Base-by-base conservation (phyloP, 2,329 filamentous ascomycete species). In the Ustulina deusta region DNA sequence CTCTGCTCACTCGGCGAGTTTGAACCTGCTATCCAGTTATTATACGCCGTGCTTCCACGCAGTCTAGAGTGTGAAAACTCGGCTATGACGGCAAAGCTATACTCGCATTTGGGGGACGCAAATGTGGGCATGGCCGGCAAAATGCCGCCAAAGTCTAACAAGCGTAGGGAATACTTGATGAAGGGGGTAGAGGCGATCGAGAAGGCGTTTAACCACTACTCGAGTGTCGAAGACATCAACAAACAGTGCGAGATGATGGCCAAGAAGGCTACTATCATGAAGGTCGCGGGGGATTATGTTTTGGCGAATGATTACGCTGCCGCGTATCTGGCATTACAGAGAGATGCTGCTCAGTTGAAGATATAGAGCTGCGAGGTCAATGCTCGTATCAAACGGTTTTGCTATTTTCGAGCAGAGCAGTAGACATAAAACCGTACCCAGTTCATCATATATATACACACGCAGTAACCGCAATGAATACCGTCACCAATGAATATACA, bases 251-350 rank as follows among this genome's bases (percentile, higher is more conserved):
- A 94, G 79, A 89, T 92, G 83, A 86, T 94, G 81, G 90, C 91
- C 22, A 96, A 96, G 83, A 94, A 93, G 80, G 91, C 92, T 3
- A 89, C 89, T 58, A 86, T 97, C 58, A 91, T 93, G 83, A 89
- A 90, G 78, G 81, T 91, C 54, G 84, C 87, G 7, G 92, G 90
- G 0, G 91, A 94, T 72, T 78, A 84, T 71, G 83, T 83, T 20
- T 74, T 90, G 69, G 89, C 90, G 0, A 90, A 91, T 72, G 88
- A 91, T 69, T 90, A 86, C 72, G 90, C 90, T 1, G 87, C 88
- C 2, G 86, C 85, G 70, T 93, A 91, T 77, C 77, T 91, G 48
- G 85, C 86, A 70, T 73, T 92, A 57, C 83, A 84, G 73, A 84
- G 81, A 71, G 80, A 82, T 68, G 80, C 74, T 52, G 73, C 68